Evolutionary conservation across 768 basidiomycete genomes (phyloP), one percentile per base, ranked within the genome.

Genomic region (Brasilioporus rufonigricans): DNA sequence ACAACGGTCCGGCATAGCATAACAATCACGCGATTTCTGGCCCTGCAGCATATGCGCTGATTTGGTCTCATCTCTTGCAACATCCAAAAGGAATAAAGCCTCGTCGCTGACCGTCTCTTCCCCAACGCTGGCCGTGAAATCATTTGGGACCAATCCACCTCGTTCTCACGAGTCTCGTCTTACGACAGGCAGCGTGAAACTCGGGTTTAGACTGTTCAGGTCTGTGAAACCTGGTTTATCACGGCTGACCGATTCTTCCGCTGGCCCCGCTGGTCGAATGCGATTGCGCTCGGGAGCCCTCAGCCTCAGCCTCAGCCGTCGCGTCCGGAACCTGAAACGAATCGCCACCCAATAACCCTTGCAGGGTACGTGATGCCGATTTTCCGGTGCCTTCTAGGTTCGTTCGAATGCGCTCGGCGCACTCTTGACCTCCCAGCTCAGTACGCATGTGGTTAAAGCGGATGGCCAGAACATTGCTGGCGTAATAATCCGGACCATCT

Each of bases 171-270:
- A 9, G 4, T 12, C 19, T 35, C 18, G 19, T 51, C 43, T 60
- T 47, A 60, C 58, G 58, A 47, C 24, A 60, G 32, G 10, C 13
- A 43, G 18, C 36, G 21, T 21, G 27, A 31, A 45, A 33, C 29
- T 33, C 48, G 29, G 29, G 39, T 29, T 29, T 29, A 9, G 27
- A 5, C 27, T 5, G 4, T 9, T 29, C 27, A 29, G 27, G 27
- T 29, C 27, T n/a, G n/a, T n/a, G n/a, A n/a, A n/a, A n/a, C n/a
- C n/a, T n/a, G n/a, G n/a, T n/a, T n/a, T n/a, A n/a, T n/a, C n/a
- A n/a, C n/a, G n/a, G n/a, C n/a, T n/a, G 27, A 5, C 27, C 27
- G 5, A 29, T 29, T 29, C 27, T 9, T 9, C 9, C 27, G 9
- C 4, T 29, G 27, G 5, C 43, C 1, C 21, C 5, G 21, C 13